Percentiles rank a stretch among this genome's conserved stretches.
Conservation (phyloP, 495 filamentous ascomycete species). For the Penicillium canariense region DNA sequence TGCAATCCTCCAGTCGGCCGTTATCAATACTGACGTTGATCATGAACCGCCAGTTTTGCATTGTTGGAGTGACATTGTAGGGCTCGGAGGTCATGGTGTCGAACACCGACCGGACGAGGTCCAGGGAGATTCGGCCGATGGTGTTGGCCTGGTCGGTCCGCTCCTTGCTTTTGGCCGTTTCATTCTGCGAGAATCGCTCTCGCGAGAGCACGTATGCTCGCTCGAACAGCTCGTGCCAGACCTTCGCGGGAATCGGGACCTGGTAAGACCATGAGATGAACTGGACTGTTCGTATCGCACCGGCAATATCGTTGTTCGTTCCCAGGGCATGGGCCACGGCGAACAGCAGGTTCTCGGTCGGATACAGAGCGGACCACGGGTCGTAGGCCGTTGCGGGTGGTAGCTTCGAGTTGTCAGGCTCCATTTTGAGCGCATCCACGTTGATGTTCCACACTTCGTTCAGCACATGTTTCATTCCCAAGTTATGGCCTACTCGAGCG, state of each 20-base stretch:
- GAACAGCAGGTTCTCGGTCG: conserved; percentile 51
- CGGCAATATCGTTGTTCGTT: conserved; percentile 52
- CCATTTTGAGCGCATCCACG: conserved; percentile 37
- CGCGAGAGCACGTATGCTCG: conserved; percentile 55
- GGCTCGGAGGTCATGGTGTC: conserved; percentile 55
- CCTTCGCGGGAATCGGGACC: conserved; percentile 43
- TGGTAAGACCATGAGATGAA: conserved; percentile 56
- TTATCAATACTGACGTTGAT: conserved; percentile 36
- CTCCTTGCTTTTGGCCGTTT: conserved; percentile 13
- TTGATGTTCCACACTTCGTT: conserved; percentile 59
- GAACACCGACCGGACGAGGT: conserved; percentile 47
- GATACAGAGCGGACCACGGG: conserved; percentile 52
- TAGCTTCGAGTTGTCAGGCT: conserved; percentile 24
- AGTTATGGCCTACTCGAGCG: conserved; percentile 53
- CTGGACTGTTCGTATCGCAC: conserved; percentile 53
- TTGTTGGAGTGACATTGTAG: conserved; percentile 53
- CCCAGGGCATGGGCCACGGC: conserved; percentile 59
- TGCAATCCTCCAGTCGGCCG: conserved; percentile 19
- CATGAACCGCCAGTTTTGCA: conserved; percentile 52
- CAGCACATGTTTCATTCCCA: conserved; percentile 48
- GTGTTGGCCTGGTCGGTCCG: neutral
- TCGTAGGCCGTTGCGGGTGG: conserved; percentile 32
- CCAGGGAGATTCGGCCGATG: conserved; percentile 34
- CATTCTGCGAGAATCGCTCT: conserved; percentile 9
- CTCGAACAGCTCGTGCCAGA: conserved; percentile 59